Evolutionary conservation across 257 asterid genomes (phyloP).

Genomic region (Gentiana straminea): DNA sequence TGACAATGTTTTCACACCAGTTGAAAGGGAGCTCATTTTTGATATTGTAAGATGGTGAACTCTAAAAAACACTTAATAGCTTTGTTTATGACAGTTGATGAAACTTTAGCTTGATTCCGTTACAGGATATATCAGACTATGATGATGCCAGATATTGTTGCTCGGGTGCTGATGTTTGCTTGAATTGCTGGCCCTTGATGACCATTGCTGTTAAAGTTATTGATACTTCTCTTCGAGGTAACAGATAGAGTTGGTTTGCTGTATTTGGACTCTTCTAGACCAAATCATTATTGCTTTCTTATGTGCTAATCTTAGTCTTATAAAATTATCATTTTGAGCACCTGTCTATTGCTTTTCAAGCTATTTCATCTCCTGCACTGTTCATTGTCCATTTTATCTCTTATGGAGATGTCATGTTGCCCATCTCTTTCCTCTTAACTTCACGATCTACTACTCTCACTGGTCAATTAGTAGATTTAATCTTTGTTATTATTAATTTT

Average conservation of each 20-base stretch:
- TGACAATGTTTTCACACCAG: constrained; percentile 61
- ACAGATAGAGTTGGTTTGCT: neutral
- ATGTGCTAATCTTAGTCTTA: no score
- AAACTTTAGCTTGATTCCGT: constrained; percentile 8
- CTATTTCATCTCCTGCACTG: neutral
- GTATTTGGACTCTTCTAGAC: no score
- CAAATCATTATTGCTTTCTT: no score
- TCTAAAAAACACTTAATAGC: neutral
- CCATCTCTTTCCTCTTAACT: no score
- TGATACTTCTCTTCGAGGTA: constrained; percentile 91
- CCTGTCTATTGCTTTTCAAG: neutral
- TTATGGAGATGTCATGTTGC: no score
- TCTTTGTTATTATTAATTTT: no score
- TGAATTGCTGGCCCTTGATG: constrained; percentile 92
- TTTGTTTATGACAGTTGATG: constrained; percentile 3
- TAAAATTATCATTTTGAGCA: neutral
- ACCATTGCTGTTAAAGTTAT: constrained; percentile 84
- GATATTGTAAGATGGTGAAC: constrained; percentile 62
- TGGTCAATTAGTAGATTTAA: no score
- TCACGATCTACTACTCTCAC: no score
- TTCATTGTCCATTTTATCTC: neutral
- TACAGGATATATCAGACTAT: constrained; percentile 86
- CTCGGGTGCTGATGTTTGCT: constrained; percentile 90
- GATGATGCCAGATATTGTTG: constrained; percentile 97
- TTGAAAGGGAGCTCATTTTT: constrained; percentile 80